Percentiles rank a stretch among this genome's conserved stretches.
Conservation (phyloP, 768 basidiomycete genomes). For the Clavulina sp. region DNA sequence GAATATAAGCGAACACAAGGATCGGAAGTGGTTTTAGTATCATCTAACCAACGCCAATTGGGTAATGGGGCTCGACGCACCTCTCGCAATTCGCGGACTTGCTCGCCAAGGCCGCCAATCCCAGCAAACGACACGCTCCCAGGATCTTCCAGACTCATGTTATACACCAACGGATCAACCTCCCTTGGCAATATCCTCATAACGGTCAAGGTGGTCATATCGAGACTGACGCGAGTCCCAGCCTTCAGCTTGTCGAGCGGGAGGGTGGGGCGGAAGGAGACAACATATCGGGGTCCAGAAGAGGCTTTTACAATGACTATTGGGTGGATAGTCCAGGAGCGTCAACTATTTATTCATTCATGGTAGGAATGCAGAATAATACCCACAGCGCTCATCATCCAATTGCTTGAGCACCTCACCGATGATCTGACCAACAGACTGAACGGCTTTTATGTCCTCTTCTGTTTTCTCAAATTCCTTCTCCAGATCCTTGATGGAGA, state of each 20-base stretch:
- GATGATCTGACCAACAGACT: constrained; percentile 97
- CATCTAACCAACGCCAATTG: background rate
- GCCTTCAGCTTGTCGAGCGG: constrained; percentile 84
- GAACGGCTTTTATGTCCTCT: constrained; percentile 97
- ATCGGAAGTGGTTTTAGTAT: background rate
- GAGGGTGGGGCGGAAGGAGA: constrained; percentile 85
- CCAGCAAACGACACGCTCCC: constrained; percentile 91
- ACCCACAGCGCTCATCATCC: constrained; percentile 90
- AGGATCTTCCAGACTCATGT: constrained; percentile 97
- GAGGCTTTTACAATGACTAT: constrained; percentile 96
- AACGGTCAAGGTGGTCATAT: constrained; percentile 98
- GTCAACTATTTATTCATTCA: background rate
- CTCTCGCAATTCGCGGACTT: constrained; percentile 92
- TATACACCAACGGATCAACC: constrained; percentile 95
- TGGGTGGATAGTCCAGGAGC: background rate
- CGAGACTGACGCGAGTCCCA: constrained; percentile 88
- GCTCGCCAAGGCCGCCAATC: constrained; percentile 89
- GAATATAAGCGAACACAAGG: background rate
- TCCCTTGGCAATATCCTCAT: constrained; percentile 97
- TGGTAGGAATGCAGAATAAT: background rate
- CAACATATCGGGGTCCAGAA: constrained; percentile 94
- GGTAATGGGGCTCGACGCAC: constrained; percentile 27
- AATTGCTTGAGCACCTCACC: constrained; percentile 98
- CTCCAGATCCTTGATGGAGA: constrained; percentile 78
- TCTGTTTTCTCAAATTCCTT: constrained; percentile 88